These are phyloP conservation scores for Paradendryphiella salina DNA, from an alignment of 2,329 filamentous ascomycete species.

Conservation along the genomic window DNA sequence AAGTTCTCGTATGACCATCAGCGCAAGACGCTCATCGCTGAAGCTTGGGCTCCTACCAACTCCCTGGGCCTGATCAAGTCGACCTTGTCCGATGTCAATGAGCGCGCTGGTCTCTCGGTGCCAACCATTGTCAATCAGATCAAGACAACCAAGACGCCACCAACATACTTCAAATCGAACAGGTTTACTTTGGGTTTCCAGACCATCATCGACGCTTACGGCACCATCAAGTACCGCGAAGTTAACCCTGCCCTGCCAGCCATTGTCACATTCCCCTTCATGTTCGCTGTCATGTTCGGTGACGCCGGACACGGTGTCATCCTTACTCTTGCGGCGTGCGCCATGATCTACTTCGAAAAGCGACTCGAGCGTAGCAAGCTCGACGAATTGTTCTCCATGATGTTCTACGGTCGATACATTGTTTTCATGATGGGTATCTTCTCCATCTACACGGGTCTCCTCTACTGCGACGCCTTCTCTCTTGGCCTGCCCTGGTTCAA, in stretches of 20 bases:
- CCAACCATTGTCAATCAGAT: conserved; percentile 99
- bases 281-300: conserved; percentile 99
- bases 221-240: conserved; percentile 95
- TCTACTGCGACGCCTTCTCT: conserved; percentile 98
- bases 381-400: conserved; percentile 96
- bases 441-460: conserved; percentile 93
- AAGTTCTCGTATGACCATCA: conserved; percentile 95
- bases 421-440: conserved; percentile 97
- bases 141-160: conserved; percentile 93
- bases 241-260: conserved; percentile 95
- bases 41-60: conserved; percentile 96
- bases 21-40: conserved; percentile 92
- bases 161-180: conserved; percentile 97
- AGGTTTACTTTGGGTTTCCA: conserved; percentile 98
- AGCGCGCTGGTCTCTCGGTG: conserved; percentile 91
- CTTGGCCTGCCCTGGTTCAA: conserved; percentile 86
- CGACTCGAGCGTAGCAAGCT: conserved; percentile 81
- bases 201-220: conserved; percentile 98
- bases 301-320: conserved; percentile 92
- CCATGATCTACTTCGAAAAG: conserved; percentile 98
- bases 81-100: conserved; percentile 94
- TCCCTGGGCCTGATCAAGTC: conserved; percentile 86
- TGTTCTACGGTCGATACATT: conserved; percentile 98
- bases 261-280: conserved; percentile 97
- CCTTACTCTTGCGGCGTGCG: conserved; percentile 78